Base-by-base conservation (phyloP, 108 stramenopile species). In the Nannochloropsis gaditana region DNA sequence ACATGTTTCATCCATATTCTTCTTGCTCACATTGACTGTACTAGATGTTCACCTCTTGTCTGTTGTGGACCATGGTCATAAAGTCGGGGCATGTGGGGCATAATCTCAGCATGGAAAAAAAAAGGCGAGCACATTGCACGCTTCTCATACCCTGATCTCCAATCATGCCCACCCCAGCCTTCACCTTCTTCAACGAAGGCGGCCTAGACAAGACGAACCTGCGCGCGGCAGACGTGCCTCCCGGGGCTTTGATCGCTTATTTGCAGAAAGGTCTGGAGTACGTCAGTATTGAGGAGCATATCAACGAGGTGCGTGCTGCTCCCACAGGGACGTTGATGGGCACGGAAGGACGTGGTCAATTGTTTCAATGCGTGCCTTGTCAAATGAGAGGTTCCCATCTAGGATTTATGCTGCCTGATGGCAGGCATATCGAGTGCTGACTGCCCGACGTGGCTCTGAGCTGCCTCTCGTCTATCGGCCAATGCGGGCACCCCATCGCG, bases 101-200 rank as follows among this genome's bases (percentile, higher is more conserved):
- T 9, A 45, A 15, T 1, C 44, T 9, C 17, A 21, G 43, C 83
- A 45, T 43, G n/a, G 10, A 9, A 9, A 9, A 9, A 9, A 31
- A 44, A 9, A 17, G 31, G 9, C 43, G 83, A 19, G 1, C 9
- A 41, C 11, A 9, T 9, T 83, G 17, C 1, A 42, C 83, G 11
- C 79, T 41, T 42, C 50, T 73, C 82, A 17, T 21, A 15, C 9
- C 44, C 44, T 10, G 10, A 41, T n/a, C 59, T 43, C 11, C 15
- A 11, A 41, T 43, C 21, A 43, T 41, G 10, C 44, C 84, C 43
- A 42, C 82, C 43, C 44, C 96, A 8, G 93, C 95, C 9, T 98
- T 97, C 85, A 95, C 96, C 9, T 97, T 97, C 86, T 94, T 93
- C 5, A 94, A 98, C 87, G 97, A 98, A 87, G 95, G 94, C 21